A percentile compares a stretch with the other conserved stretches of the same genome.
phyloP scores from a whole-genome alignment of 257 asterid species.

The Solanum stenotomum region DNA sequence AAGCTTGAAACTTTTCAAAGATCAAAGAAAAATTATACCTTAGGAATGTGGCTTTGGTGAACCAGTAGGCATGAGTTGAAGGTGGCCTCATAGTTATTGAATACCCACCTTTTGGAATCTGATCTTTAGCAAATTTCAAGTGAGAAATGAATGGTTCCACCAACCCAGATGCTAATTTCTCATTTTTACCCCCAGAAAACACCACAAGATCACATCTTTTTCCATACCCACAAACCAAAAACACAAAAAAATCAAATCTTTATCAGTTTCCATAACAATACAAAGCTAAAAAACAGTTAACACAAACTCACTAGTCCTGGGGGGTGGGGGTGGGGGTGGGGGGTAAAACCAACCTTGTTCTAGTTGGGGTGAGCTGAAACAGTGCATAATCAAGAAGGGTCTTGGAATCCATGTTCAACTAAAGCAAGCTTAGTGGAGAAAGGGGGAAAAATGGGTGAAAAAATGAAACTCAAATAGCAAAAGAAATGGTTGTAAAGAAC shows the following conservation, averaged over 20 bases:
- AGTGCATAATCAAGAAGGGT: slow-evolving; percentile 70
- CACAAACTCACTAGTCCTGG: background rate
- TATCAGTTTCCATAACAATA: slow-evolving; percentile 5
- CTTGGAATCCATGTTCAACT: slow-evolving; percentile 38
- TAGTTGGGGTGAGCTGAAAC: slow-evolving; percentile 79
- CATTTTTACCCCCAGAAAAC: slow-evolving; percentile 59
- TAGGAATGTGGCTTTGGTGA: slow-evolving; percentile 73
- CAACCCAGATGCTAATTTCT: slow-evolving; percentile 84
- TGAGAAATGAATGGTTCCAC: slow-evolving; percentile 81
- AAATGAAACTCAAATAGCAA: slow-evolving; percentile 1
- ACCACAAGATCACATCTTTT: slow-evolving; percentile 76
- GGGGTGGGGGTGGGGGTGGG: background rate
- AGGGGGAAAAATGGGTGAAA: background rate
- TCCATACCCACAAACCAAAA: slow-evolving; percentile 14
- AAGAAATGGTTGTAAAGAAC: background rate
- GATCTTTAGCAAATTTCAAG: slow-evolving; percentile 74
- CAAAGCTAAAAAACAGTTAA: background rate
- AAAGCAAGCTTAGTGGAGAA: slow-evolving; percentile 3
- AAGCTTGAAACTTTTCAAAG: background rate
- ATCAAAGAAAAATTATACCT: slow-evolving; percentile 27
- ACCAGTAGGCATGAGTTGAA: slow-evolving; percentile 46
- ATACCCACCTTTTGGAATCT: slow-evolving; percentile 81
- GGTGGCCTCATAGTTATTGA: slow-evolving; percentile 70
- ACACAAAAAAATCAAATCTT: background rate
- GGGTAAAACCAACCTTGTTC: slow-evolving; percentile 48